phyloP scores from a whole-genome alignment of 2,329 filamentous ascomycete species.

The Ceratocystis harringtonii region DNA sequence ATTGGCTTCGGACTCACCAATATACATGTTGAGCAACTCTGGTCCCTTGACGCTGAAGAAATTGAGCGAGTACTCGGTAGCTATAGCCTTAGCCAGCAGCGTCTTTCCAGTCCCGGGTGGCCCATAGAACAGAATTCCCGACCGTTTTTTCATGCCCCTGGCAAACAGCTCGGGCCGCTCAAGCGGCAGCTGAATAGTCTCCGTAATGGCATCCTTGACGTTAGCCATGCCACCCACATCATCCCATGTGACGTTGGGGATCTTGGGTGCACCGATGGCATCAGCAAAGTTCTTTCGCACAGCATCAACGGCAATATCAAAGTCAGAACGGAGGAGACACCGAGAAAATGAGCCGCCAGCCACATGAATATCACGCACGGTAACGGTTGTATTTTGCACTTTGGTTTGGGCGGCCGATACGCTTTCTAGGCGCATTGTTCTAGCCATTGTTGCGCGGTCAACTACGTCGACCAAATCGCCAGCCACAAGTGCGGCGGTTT shows the following conservation, averaged over 20 bases:
- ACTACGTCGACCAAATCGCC: conserved; percentile 91
- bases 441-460: conserved; percentile 69
- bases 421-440: conserved; percentile 57
- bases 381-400: conserved; percentile 32
- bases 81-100: conserved; percentile 81
- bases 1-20: conserved; percentile 85
- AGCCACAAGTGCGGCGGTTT: conserved; percentile 88
- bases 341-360: conserved; percentile 68
- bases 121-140: conserved; percentile 82
- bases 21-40: conserved; percentile 89
- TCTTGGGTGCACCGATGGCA: conserved; percentile 92
- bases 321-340: conserved; percentile 67
- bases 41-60: conserved; percentile 92
- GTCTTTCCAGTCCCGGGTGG: conserved; percentile 88
- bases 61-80: conserved; percentile 84
- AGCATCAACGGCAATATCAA: conserved; percentile 84
- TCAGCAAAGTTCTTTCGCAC: conserved; percentile 97
- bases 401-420: conserved; percentile 26
- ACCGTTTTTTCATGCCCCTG: conserved; percentile 95
- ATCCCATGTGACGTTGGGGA: conserved; percentile 91
- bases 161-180: conserved; percentile 88
- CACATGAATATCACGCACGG: conserved; percentile 69
- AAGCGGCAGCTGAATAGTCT: conserved; percentile 87
- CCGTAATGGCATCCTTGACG: conserved; percentile 92
- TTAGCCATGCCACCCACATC: conserved; percentile 87